These are phyloP conservation scores for Nigrograna mackinnonii DNA, from an alignment of 2,329 filamentous ascomycete species.

Conservation along the genomic window DNA sequence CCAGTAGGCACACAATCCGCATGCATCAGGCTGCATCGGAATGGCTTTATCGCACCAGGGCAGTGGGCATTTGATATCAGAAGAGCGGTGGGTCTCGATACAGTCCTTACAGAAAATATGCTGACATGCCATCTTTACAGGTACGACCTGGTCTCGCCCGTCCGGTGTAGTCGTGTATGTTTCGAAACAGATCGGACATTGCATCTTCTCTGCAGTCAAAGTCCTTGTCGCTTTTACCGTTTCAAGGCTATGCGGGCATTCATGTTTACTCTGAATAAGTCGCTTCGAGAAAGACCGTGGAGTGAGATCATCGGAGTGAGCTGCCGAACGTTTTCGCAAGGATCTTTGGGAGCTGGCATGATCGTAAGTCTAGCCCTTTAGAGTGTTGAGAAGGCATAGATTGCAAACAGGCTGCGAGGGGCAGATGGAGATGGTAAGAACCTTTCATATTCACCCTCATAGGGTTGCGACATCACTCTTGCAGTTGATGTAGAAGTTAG, in stretches of 20 bases:
- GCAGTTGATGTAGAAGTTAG: no score
- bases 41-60: conserved; percentile 10
- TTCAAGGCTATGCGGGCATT: conserved; percentile 15
- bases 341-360: no score
- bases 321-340: no score
- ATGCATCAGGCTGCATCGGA: conserved; percentile 11
- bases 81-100: conserved; percentile 13
- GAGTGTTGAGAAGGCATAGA: no score
- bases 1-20: conserved; percentile 16
- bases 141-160: conserved; percentile 6
- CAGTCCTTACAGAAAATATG: conserved; percentile 17
- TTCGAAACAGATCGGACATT: conserved; percentile 17
- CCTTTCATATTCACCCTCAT: no score
- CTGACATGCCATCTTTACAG: conserved; percentile 13
- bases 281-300: no score
- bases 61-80: conserved; percentile 10
- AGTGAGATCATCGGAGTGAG: no score
- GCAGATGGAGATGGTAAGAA: no score
- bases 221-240: conserved; percentile 8
- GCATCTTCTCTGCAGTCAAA: conserved; percentile 5
- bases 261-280: no score
- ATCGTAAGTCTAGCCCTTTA: no score
- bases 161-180: conserved; percentile 11
- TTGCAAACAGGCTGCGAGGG: no score
- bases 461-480: no score